Conservation (phyloP, 1,284 basidiomycete genomes). For the Vanrija sp. region DNA sequence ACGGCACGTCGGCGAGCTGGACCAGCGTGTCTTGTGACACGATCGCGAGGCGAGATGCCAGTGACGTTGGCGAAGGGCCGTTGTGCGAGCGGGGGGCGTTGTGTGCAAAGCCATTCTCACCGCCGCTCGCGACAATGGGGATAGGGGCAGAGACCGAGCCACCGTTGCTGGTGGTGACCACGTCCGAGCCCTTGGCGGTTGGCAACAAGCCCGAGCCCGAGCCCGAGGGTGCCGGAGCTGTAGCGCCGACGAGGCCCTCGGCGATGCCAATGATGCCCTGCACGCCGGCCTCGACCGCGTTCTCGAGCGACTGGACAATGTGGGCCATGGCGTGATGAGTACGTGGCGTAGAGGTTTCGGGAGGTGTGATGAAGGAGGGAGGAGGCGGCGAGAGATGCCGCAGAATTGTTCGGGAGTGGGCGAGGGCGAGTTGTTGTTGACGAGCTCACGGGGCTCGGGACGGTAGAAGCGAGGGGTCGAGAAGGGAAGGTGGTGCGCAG, state of each 20-base stretch:
- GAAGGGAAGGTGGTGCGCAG: not conserved
- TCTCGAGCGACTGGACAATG: slow-evolving; percentile 31
- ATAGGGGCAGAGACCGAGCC: not conserved
- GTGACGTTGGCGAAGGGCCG: not conserved
- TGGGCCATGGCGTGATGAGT: slow-evolving; percentile 27
- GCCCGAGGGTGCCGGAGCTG: too few relatives aligned
- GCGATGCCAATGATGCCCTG: slow-evolving; percentile 49
- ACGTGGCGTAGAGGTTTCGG: not conserved
- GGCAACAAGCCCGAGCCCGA: too few relatives aligned
- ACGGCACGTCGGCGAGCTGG: slow-evolving; percentile 37
- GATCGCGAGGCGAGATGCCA: slow-evolving; percentile 12
- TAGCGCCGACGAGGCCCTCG: slow-evolving; percentile 4
- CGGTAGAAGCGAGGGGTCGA: not conserved
- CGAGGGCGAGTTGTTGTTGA: not conserved
- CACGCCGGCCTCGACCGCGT: slow-evolving; percentile 37
- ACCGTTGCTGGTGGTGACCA: not conserved
- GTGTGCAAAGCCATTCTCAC: too few relatives aligned
- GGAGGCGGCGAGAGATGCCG: not conserved
- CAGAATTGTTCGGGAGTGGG: not conserved
- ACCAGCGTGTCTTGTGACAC: slow-evolving; percentile 22
- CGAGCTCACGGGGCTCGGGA: not conserved
- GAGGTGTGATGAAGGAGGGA: not conserved
- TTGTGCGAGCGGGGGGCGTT: not conserved
- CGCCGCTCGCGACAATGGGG: not conserved
- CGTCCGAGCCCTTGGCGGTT: too few relatives aligned